Conservation (phyloP, 164 flowering plant species). For the Malania oleifera region DNA sequence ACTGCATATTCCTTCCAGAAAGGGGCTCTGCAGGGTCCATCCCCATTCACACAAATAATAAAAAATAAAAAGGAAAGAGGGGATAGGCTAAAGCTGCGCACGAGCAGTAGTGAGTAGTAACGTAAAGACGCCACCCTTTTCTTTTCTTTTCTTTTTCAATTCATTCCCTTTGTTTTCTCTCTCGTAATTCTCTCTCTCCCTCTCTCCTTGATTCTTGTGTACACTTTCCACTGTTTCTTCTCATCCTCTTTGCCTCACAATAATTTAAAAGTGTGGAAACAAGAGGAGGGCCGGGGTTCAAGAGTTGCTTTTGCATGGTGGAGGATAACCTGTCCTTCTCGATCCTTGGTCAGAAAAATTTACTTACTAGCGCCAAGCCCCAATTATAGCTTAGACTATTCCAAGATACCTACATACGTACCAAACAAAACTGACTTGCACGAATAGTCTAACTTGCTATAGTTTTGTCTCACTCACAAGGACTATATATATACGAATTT, state of each 20-base stretch:
- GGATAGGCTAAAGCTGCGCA: too few relatives aligned
- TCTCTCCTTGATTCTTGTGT: neutral
- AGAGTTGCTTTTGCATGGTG: slow-evolving; percentile 12
- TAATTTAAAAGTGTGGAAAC: slow-evolving; percentile 15
- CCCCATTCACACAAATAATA: too few relatives aligned
- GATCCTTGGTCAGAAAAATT: too few relatives aligned
- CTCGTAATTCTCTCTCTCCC: neutral
- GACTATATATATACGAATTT: too few relatives aligned
- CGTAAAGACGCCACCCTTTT: slow-evolving; percentile 45
- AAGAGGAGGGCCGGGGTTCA: slow-evolving; percentile 23
- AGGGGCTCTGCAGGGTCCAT: slow-evolving; percentile 34
- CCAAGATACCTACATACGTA: slow-evolving; percentile 3
- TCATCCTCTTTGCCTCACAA: slow-evolving; percentile 1
- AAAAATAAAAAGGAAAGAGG: slow-evolving; percentile 1
- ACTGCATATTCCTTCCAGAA: slow-evolving; percentile 80
- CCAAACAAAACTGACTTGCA: too few relatives aligned
- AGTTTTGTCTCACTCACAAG: slow-evolving; percentile 16
- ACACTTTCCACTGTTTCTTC: neutral
- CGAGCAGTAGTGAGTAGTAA: slow-evolving; percentile 38
- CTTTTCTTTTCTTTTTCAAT: slow-evolving; percentile 8
- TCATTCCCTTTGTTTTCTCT: slow-evolving; percentile 13
- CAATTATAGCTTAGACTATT: slow-evolving; percentile 2
- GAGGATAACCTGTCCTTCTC: neutral
- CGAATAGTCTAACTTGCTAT: neutral
- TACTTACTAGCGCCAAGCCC: too few relatives aligned